Evolutionary conservation across 169 alveolate species (phyloP), one percentile per base, ranked within the genome.

Genomic region (Eimeria acervulina): DNA sequence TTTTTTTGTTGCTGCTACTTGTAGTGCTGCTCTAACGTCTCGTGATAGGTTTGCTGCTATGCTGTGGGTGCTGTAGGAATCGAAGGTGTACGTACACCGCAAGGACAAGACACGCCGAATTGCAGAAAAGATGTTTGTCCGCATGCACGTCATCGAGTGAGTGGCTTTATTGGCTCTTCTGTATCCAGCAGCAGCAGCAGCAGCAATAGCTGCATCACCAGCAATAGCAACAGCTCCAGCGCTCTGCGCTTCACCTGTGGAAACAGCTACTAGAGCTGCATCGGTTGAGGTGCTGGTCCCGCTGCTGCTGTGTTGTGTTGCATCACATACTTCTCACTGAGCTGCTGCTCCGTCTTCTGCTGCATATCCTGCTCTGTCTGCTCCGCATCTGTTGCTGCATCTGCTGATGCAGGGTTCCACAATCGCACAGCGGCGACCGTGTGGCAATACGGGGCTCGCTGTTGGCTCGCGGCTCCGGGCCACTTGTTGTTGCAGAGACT

Each of bases 71-170:
- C 40, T 78, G 63, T 47, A 78, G 89, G 89, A 78, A n/a, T 12
- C 76, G 74, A 83, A 83, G 74, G 91, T 52, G 91, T 83, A 83
- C 74, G 91, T 52, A 83, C 91, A 83, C 91, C 91, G 74, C 44
- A 83, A 83, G 76, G 91, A 83, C 74, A 83, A 83, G 51, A 52
- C 76, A 6, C 91, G 91, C 55, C 74, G 91, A 28, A 83, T 83
- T 31, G 91, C 31, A 28, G 91, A 83, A 13, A 83, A 83, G 76
- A 76, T 38, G 55, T 51, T 83, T 55, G 91, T 83, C 28, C 91
- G 91, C 74, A 83, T 83, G 51, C 91, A 83, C 91, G 59, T 83
- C 28, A 83, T 83, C n/a, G 91, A 83, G 91, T 83, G 59, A 83
- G 91, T 26, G 21, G 51, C 74, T 17, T 28, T 47, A 55, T 6